These are phyloP conservation scores for Dactylellina sp. DNA, from an alignment of 2,329 filamentous ascomycete species.

Conservation along the genomic window DNA sequence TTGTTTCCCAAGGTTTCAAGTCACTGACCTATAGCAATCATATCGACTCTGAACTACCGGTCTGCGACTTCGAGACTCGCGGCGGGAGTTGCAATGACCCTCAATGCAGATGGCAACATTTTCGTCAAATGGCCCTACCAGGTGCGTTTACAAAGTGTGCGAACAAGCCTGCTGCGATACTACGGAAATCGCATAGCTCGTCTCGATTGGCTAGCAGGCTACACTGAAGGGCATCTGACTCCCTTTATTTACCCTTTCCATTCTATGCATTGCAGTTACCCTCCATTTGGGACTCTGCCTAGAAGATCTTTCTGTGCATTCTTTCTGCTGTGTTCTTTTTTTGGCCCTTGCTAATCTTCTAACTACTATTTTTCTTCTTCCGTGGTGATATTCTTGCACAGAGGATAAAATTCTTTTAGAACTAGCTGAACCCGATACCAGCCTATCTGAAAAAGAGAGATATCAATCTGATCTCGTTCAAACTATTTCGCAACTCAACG, in stretches of 20 bases:
- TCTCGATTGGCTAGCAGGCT: constrained; percentile 11
- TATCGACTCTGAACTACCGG: constrained; percentile 78
- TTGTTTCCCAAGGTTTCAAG: constrained; percentile 80
- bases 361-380: constrained; percentile 32
- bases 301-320: constrained; percentile 1
- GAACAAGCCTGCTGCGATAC: constrained; percentile 24
- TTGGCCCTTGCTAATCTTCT: constrained; percentile 39
- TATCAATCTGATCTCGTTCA: constrained; percentile 74
- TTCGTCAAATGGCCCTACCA: constrained; percentile 76
- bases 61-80: constrained; percentile 81
- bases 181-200: constrained; percentile 14
- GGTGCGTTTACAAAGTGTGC: constrained; percentile 72
- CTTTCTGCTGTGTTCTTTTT: neutral
- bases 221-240: neutral
- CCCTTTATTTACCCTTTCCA: neutral
- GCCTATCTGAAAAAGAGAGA: constrained; percentile 69
- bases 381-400: constrained; percentile 63
- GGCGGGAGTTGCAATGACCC: constrained; percentile 79
- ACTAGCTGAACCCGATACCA: constrained; percentile 72
- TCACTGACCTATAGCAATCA: constrained; percentile 94
- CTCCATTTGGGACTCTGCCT: constrained; percentile 42
- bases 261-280: constrained; percentile 48
- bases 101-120: constrained; percentile 83
- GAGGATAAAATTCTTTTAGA: constrained; percentile 80
- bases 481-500: constrained; percentile 72